phyloP scores from a whole-genome alignment of 23 red algal species.

The Gracilaria gracilis region DNA sequence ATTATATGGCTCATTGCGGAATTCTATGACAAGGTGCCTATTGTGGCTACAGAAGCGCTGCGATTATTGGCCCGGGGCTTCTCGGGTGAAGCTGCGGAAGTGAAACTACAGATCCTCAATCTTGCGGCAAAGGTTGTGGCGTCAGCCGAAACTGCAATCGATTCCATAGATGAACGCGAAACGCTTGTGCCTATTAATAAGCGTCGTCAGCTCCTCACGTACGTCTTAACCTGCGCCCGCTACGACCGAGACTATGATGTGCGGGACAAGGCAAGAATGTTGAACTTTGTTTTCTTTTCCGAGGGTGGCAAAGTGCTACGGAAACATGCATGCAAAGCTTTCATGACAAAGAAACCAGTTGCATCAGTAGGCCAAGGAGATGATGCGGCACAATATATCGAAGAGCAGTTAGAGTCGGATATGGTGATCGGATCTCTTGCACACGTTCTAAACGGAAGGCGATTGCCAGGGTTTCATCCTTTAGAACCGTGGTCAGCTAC shows the following conservation, averaged over 20 bases:
- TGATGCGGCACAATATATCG: constrained; percentile 8
- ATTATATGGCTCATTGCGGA: constrained; percentile 90
- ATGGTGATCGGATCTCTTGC: constrained; percentile 51
- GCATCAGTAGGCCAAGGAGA: constrained; percentile 10
- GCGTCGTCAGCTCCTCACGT: constrained; percentile 46
- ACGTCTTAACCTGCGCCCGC: constrained; percentile 63
- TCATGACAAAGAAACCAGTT: constrained; percentile 49
- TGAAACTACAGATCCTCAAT: constrained; percentile 85
- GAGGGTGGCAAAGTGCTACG: constrained; percentile 24
- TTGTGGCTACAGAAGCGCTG: constrained; percentile 76
- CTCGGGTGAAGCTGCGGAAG: constrained; percentile 64
- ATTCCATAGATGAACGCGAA: constrained; percentile 10
- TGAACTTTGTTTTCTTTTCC: constrained; percentile 62
- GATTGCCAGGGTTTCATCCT: constrained; percentile 49
- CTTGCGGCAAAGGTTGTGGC: constrained; percentile 82
- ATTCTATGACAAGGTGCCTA: constrained; percentile 69
- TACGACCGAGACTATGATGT: constrained; percentile 87
- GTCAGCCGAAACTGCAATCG: not conserved
- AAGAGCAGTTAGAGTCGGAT: constrained; percentile 36
- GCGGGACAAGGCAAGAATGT: constrained; percentile 81
- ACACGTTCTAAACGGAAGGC: constrained; percentile 55
- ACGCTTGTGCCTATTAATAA: not conserved
- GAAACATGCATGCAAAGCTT: constrained; percentile 29
- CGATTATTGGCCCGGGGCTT: constrained; percentile 66
- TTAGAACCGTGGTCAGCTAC: constrained; percentile 38